A percentile compares a stretch with the other conserved stretches of the same genome.
Evolutionary conservation across 192 early-diverging fungal species (phyloP).

Genomic region (Coemansia sp.): DNA sequence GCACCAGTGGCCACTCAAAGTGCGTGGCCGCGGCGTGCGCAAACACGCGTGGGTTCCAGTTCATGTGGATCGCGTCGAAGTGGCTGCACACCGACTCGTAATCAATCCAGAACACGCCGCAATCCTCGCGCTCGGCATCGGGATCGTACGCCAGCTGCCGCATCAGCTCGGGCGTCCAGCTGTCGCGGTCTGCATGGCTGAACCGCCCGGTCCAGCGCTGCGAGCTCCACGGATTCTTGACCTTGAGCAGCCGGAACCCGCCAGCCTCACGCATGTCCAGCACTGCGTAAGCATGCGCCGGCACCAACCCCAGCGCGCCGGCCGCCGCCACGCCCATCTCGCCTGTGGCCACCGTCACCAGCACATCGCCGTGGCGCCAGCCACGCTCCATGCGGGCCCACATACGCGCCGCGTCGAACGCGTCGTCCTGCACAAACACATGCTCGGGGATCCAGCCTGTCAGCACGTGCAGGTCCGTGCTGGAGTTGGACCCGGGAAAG

Average conservation of each 20-base stretch:
- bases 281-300: slow-evolving; percentile 89
- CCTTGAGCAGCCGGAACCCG: slow-evolving; percentile 71
- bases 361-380: slow-evolving; percentile 65
- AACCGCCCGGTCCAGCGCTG: slow-evolving; percentile 81
- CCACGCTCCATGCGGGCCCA: slow-evolving; percentile 76
- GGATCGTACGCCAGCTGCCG: slow-evolving; percentile 72
- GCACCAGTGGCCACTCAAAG: slow-evolving; percentile 43
- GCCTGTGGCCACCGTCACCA: slow-evolving; percentile 86
- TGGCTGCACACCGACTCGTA: slow-evolving; percentile 73
- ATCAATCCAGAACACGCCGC: slow-evolving; percentile 88
- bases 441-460: slow-evolving; percentile 96
- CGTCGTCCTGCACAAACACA: slow-evolving; percentile 72
- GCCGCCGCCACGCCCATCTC: slow-evolving; percentile 67
- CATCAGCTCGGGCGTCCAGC: slow-evolving; percentile 74
- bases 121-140: slow-evolving; percentile 65
- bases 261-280: slow-evolving; percentile 63
- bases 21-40: slow-evolving; percentile 67
- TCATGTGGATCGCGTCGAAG: slow-evolving; percentile 88
- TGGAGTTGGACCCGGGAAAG: slow-evolving; percentile 92
- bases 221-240: slow-evolving; percentile 94
- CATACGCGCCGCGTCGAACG: slow-evolving; percentile 64
- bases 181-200: slow-evolving; percentile 61
- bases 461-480: slow-evolving; percentile 84
- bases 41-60: slow-evolving; percentile 85
- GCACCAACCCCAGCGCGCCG: slow-evolving; percentile 70